Conservation (phyloP, 2,329 filamentous ascomycete genomes). For the Fusarium sp. region DNA sequence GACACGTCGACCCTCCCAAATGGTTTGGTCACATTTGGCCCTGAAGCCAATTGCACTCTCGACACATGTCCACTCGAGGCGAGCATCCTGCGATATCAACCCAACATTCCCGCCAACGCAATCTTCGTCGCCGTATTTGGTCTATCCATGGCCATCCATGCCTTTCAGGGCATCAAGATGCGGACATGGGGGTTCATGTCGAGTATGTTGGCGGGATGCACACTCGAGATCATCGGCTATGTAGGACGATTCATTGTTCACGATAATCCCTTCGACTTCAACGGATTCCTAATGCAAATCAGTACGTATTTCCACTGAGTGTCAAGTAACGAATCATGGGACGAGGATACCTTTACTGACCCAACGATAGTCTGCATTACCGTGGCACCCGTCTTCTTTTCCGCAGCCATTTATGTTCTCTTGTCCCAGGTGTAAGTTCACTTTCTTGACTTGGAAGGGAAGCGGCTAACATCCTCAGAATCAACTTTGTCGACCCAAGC, state of each 20-base stretch:
- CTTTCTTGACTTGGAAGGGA: too few relatives aligned
- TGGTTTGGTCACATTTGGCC: constrained; percentile 44
- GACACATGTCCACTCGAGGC: constrained; percentile 43
- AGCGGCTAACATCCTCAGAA: constrained; percentile 22
- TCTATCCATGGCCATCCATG: constrained; percentile 32
- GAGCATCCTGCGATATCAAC: constrained; percentile 43
- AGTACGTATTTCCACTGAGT: constrained; percentile 53
- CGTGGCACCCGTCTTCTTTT: constrained; percentile 49
- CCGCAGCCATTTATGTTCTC: constrained; percentile 48
- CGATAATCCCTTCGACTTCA: constrained; percentile 67
- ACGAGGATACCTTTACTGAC: constrained; percentile 11
- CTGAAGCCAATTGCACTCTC: constrained; percentile 45
- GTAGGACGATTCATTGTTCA: constrained; percentile 67
- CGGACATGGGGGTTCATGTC: constrained; percentile 56
- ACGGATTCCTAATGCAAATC: constrained; percentile 74
- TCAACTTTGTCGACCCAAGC: constrained; percentile 41
- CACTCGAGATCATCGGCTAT: constrained; percentile 72
- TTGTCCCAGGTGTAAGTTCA: constrained; percentile 47
- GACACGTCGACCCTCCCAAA: constrained; percentile 32
- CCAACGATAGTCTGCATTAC: constrained; percentile 50
- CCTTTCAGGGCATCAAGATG: constrained; percentile 38
- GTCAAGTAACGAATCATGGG: background rate
- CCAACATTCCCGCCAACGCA: constrained; percentile 38
- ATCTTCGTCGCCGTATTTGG: constrained; percentile 42
- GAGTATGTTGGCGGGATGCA: constrained; percentile 66